phyloP scores from a whole-genome alignment of 108 stramenopile genomes.

The Skeletonema grethae region DNA sequence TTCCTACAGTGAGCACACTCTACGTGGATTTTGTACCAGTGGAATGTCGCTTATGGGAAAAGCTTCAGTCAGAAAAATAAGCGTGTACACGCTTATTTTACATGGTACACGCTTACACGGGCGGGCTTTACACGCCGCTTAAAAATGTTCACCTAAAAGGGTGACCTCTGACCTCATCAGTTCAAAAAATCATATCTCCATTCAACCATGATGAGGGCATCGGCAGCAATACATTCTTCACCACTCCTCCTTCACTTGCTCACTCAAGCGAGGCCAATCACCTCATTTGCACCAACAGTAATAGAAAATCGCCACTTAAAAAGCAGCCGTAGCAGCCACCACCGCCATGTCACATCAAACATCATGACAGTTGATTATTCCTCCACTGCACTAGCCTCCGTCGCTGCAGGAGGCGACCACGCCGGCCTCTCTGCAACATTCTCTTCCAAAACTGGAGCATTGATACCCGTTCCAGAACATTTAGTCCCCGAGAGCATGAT shows the following conservation, averaged over 20 bases:
- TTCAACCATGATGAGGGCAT: not conserved
- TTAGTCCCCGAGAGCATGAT: conserved; percentile 61
- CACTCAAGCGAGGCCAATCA: not conserved
- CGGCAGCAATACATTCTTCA: not conserved
- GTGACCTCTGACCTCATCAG: no score
- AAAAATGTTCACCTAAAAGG: no score
- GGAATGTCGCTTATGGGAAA: no score
- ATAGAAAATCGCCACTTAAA: no score
- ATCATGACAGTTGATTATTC: not conserved
- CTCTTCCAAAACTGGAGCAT: conserved; percentile 41
- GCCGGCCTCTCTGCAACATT: conserved; percentile 75
- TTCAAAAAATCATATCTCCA: no score
- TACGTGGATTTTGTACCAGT: no score
- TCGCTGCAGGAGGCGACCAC: conserved; percentile 68
- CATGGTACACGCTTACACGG: no score
- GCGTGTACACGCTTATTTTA: no score
- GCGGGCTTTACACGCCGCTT: no score
- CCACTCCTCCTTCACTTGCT: conserved; percentile 6
- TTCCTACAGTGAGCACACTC: no score
- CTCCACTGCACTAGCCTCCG: not conserved
- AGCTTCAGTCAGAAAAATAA: no score
- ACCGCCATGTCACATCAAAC: not conserved
- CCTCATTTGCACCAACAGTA: not conserved
- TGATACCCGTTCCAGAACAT: conserved; percentile 76
- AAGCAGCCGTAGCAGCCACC: not conserved